Evolutionary conservation across 164 flowering plant species (phyloP).

Genomic region (Aristolochia fimbriata): DNA sequence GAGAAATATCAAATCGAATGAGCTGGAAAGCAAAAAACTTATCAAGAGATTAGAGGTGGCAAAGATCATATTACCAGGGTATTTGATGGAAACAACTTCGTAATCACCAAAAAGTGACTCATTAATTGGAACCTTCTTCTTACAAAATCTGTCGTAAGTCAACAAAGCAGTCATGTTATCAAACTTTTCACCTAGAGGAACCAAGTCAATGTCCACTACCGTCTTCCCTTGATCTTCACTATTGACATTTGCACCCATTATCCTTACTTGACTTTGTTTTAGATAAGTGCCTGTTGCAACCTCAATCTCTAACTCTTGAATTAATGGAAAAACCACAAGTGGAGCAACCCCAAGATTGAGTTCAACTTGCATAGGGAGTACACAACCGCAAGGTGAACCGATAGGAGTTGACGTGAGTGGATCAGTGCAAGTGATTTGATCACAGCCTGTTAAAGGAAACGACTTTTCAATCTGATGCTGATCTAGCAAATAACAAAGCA

Average conservation of each 20-base stretch:
- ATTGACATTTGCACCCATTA: slow-evolving; percentile 86
- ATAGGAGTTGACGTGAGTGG: slow-evolving; percentile 72
- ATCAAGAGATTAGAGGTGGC: not conserved
- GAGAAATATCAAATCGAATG: not conserved
- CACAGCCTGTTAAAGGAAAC: slow-evolving; percentile 52
- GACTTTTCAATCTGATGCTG: not conserved
- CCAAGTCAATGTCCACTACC: slow-evolving; percentile 72
- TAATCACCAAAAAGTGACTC: slow-evolving; percentile 72
- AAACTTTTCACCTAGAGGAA: slow-evolving; percentile 91
- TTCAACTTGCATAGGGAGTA: slow-evolving; percentile 81
- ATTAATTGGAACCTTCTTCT: slow-evolving; percentile 67
- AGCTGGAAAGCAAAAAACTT: not conserved
- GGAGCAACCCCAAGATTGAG: slow-evolving; percentile 67
- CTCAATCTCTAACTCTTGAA: slow-evolving; percentile 76
- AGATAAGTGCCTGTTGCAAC: slow-evolving; percentile 80
- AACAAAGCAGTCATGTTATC: slow-evolving; percentile 84
- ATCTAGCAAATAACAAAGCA: not conserved
- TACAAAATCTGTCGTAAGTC: slow-evolving; percentile 67
- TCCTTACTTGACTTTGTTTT: slow-evolving; percentile 83
- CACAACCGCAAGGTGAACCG: slow-evolving; percentile 95
- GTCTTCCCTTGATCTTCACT: slow-evolving; percentile 64
- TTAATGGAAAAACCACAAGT: slow-evolving; percentile 61
- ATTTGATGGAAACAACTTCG: slow-evolving; percentile 48
- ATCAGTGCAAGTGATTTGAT: slow-evolving; percentile 55
- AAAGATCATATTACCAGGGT: slow-evolving; percentile 53